phyloP scores from a whole-genome alignment of 2,329 filamentous ascomycete genomes.

The Colletotrichum plurivorum region DNA sequence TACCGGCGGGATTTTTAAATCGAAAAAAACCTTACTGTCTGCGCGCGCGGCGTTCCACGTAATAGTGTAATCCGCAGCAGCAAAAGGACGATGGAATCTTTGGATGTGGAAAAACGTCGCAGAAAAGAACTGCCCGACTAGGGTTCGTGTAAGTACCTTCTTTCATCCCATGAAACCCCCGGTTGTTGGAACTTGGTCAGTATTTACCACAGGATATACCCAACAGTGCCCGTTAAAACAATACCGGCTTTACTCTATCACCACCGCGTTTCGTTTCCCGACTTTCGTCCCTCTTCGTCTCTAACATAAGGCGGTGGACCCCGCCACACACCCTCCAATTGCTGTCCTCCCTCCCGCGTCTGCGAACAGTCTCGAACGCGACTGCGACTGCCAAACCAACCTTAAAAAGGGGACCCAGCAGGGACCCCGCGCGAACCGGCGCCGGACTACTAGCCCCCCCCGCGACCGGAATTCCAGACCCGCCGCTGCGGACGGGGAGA shows the following conservation, averaged over 20 bases:
- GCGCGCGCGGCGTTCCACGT: too few relatives aligned
- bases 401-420: background rate
- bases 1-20: too few relatives aligned
- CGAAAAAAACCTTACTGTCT: too few relatives aligned
- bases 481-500: too few relatives aligned
- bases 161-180: constrained; percentile 14
- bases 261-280: too few relatives aligned
- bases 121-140: constrained; percentile 1
- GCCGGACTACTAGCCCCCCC: background rate
- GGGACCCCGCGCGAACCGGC: constrained; percentile 5
- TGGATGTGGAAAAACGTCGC: too few relatives aligned
- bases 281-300: too few relatives aligned
- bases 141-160: background rate
- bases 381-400: constrained; percentile 16
- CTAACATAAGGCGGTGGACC: background rate
- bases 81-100: too few relatives aligned
- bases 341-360: background rate
- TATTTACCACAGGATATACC: background rate
- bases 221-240: background rate
- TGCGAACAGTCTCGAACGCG: background rate
- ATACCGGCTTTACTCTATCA: too few relatives aligned
- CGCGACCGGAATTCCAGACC: too few relatives aligned
- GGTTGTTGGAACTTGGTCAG: too few relatives aligned
- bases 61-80: too few relatives aligned
- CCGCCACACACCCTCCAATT: background rate